These are phyloP conservation scores for Calonectria henricotiae DNA, from an alignment of 2,329 filamentous ascomycete species.

Conservation along the genomic window DNA sequence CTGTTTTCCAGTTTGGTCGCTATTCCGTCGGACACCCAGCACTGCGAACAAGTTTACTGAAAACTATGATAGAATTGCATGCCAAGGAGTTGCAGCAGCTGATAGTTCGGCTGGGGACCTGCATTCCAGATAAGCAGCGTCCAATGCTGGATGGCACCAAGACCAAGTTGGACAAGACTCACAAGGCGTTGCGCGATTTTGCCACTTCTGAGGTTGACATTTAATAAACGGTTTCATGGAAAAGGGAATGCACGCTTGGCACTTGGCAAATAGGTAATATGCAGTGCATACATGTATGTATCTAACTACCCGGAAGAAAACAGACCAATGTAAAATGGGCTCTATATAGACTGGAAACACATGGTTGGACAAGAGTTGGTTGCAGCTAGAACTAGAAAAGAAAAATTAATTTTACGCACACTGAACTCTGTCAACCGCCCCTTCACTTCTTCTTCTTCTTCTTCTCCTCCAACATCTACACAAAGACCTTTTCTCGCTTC, in stretches of 20 bases:
- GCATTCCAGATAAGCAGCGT: constrained; percentile 1
- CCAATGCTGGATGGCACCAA: neutral
- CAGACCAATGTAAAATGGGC: neutral
- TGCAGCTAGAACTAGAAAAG: neutral
- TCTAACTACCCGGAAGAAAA: neutral
- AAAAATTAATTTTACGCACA: neutral
- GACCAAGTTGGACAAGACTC: neutral
- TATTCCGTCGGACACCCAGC: neutral
- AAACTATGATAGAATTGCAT: neutral
- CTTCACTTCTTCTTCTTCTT: neutral
- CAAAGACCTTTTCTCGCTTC: neutral
- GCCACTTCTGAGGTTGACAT: neutral
- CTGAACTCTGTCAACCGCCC: neutral
- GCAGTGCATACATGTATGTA: neutral
- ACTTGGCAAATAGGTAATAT: neutral
- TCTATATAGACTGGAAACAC: neutral
- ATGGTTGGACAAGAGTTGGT: neutral
- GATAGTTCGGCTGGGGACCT: neutral
- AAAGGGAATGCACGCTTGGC: neutral
- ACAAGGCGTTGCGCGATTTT: neutral
- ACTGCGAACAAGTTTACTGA: neutral
- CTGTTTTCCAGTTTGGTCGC: neutral
- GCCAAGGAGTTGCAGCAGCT: neutral
- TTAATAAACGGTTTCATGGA: neutral
- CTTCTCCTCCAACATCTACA: neutral